Conservation (phyloP, 2,329 filamentous ascomycete genomes). For the Monilinia aucupariae region DNA sequence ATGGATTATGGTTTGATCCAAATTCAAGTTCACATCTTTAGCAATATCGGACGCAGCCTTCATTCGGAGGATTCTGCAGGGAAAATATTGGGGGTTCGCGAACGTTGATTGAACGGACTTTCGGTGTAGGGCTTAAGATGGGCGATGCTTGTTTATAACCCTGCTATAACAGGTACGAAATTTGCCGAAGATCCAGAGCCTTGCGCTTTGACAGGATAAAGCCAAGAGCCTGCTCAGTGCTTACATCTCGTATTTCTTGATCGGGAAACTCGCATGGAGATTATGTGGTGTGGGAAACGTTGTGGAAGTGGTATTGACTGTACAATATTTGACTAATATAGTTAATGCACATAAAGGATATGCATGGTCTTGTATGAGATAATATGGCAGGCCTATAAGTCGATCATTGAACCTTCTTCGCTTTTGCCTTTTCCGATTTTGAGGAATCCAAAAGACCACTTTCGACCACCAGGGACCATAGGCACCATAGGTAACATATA, state of each 20-base stretch:
- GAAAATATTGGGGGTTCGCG: constrained; percentile 2
- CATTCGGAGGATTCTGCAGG: background rate
- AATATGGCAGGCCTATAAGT: constrained; percentile 29
- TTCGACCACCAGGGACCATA: constrained; percentile 59
- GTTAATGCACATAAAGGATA: constrained; percentile 3
- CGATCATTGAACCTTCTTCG: constrained; percentile 26
- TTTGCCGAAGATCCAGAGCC: constrained; percentile 1
- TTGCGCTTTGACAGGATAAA: constrained; percentile 7
- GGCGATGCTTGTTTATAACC: constrained; percentile 5
- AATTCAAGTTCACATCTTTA: constrained; percentile 1
- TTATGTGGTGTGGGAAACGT: background rate
- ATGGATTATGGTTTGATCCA: background rate
- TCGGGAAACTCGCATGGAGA: background rate
- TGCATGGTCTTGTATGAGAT: constrained; percentile 18
- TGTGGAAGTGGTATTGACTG: background rate
- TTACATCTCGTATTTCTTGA: constrained; percentile 15
- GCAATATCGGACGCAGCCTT: constrained; percentile 3
- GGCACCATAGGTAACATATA: constrained; percentile 86
- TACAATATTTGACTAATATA: background rate
- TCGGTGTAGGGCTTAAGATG: constrained; percentile 1
- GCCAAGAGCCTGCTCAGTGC: constrained; percentile 4
- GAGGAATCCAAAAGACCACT: constrained; percentile 38
- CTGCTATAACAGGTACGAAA: background rate
- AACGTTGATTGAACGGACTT: constrained; percentile 4
- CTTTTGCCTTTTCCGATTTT: constrained; percentile 24